These are phyloP conservation scores for Fusarium nodosum DNA, from an alignment of 2,329 filamentous ascomycete species.

Conservation along the genomic window DNA sequence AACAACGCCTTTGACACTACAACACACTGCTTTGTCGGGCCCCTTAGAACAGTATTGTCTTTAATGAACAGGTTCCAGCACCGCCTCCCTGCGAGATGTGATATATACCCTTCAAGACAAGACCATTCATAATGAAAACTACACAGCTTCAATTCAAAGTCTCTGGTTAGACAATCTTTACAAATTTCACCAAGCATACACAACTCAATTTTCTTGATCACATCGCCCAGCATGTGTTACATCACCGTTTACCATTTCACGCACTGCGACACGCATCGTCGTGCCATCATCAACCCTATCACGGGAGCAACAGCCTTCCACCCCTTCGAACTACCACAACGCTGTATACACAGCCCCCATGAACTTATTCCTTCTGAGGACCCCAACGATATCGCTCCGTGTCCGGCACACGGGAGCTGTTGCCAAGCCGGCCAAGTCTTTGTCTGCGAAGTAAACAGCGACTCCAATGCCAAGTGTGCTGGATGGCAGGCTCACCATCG, in stretches of 20 bases:
- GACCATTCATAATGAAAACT: neutral
- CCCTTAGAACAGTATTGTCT: neutral
- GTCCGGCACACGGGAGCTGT: constrained; percentile 24
- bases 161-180: neutral
- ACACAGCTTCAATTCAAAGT: neutral
- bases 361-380: too few species aligned
- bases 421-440: neutral
- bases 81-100: neutral
- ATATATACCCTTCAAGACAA: neutral
- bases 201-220: neutral
- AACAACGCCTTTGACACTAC: neutral
- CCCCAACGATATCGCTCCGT: neutral
- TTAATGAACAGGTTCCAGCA: neutral
- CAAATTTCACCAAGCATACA: neutral
- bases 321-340: constrained; percentile 22
- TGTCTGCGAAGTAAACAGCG: neutral
- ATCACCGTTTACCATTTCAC: constrained; percentile 29
- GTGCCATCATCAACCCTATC: constrained; percentile 15
- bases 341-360: constrained; percentile 5
- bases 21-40: constrained; percentile 9
- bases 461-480: neutral
- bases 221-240: constrained; percentile 25
- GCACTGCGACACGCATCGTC: constrained; percentile 32
- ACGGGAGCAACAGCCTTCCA: constrained; percentile 18
- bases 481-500: constrained; percentile 29